phyloP scores from a whole-genome alignment of 2,329 filamentous ascomycete genomes.

The Aspergillus udagawae region DNA sequence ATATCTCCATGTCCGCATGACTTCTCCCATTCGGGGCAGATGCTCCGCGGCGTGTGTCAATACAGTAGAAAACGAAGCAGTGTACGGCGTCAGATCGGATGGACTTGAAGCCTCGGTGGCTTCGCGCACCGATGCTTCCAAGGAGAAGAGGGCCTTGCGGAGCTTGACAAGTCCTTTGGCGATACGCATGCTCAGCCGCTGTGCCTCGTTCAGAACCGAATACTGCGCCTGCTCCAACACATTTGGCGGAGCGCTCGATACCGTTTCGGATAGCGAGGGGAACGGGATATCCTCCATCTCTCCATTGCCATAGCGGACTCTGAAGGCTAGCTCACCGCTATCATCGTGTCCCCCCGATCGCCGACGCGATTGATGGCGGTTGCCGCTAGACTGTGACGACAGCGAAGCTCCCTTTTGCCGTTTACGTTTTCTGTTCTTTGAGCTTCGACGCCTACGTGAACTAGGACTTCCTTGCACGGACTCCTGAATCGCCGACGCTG shows the following conservation, averaged over 20 bases:
- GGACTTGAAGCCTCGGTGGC: constrained; percentile 23
- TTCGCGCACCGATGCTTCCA: constrained; percentile 36
- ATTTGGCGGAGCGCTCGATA: constrained; percentile 26
- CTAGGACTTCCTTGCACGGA: constrained; percentile 21
- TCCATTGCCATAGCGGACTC: constrained; percentile 58
- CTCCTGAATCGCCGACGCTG: constrained; percentile 23
- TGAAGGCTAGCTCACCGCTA: constrained; percentile 47
- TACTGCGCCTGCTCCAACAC: constrained; percentile 41
- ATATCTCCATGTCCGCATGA: constrained; percentile 55
- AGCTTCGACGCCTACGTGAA: constrained; percentile 30
- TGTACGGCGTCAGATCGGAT: constrained; percentile 29
- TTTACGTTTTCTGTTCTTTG: constrained; percentile 54
- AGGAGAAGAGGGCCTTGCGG: constrained; percentile 53
- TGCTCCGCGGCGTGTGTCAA: constrained; percentile 45
- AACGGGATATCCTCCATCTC: constrained; percentile 57
- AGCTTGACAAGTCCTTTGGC: constrained; percentile 53
- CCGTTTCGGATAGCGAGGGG: constrained; percentile 26
- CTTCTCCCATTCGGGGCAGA: constrained; percentile 55
- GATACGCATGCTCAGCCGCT: constrained; percentile 53
- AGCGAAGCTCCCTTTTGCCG: constrained; percentile 46
- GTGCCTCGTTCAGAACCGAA: constrained; percentile 48
- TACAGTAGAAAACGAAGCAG: constrained; percentile 38
- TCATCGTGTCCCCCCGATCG: constrained; percentile 41
- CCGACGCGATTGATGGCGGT: constrained; percentile 46
- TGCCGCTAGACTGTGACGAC: constrained; percentile 41